These are phyloP conservation scores for Paraleonurus japonicus DNA, from an alignment of 257 asterid genomes.

Conservation along the genomic window DNA sequence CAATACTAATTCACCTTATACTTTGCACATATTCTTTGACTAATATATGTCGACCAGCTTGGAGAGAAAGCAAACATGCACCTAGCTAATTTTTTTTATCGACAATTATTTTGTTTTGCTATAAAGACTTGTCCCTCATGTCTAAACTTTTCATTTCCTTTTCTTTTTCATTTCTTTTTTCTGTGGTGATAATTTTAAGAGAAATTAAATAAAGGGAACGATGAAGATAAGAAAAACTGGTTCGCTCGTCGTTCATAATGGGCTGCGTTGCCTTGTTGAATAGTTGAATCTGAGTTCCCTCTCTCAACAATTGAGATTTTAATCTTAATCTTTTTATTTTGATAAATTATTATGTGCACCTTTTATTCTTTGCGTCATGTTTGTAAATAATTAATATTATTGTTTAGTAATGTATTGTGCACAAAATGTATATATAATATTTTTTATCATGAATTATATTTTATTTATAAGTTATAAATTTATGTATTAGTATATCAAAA, in stretches of 20 bases:
- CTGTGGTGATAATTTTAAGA: neutral
- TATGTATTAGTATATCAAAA: too few relatives aligned
- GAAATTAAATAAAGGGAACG: neutral
- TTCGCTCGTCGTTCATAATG: constrained; percentile 35
- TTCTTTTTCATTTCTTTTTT: too few relatives aligned
- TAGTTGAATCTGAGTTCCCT: constrained; percentile 22
- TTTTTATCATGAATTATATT: too few relatives aligned
- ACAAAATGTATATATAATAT: too few relatives aligned
- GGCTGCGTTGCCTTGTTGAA: constrained; percentile 24
- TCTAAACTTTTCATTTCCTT: neutral
- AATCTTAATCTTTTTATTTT: too few relatives aligned
- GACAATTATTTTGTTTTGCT: neutral
- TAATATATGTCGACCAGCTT: neutral
- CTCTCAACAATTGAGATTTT: too few relatives aligned
- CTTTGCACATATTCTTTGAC: neutral
- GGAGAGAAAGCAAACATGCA: constrained; percentile 12
- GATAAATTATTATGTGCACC: too few relatives aligned
- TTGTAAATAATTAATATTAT: too few relatives aligned
- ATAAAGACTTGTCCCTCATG: neutral
- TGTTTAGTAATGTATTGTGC: too few relatives aligned
- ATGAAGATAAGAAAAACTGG: constrained; percentile 25
- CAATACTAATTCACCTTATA: too few relatives aligned
- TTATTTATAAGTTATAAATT: too few relatives aligned
- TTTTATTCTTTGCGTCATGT: too few relatives aligned
- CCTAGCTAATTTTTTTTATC: neutral